Conservation (phyloP, 192 early-diverging fungal genomes). For the Backusella parvicylindrica region DNA sequence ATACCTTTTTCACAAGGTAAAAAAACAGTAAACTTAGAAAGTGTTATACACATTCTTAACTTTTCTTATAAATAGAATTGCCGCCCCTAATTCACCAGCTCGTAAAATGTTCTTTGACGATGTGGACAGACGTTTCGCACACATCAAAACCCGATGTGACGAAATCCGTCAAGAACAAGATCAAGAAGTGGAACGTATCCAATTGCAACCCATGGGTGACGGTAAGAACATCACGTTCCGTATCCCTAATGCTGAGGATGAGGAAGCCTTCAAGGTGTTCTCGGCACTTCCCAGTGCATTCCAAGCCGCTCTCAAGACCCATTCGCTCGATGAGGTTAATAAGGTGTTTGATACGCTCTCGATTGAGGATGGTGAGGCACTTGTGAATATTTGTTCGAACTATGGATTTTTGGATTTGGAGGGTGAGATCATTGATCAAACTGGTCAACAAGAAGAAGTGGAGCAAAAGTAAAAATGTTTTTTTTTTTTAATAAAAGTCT, state of each 20-base stretch:
- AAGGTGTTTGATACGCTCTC: conserved; percentile 65
- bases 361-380: conserved; percentile 70
- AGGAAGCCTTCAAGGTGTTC: conserved; percentile 69
- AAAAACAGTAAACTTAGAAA: neutral
- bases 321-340: conserved; percentile 83
- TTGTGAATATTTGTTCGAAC: conserved; percentile 70
- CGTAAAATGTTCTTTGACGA: conserved; percentile 82
- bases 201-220: conserved; percentile 65
- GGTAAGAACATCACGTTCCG: conserved; percentile 70
- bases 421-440: conserved; percentile 24
- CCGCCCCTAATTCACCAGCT: conserved; percentile 50
- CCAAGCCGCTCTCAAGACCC: conserved; percentile 70
- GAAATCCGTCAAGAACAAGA: conserved; percentile 52
- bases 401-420: conserved; percentile 60
- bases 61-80: conserved; percentile 31
- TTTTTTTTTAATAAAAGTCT: too few species aligned
- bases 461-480: neutral
- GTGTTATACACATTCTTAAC: neutral
- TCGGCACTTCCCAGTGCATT: conserved; percentile 64
- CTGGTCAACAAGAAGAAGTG: neutral
- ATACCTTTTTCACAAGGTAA: conserved; percentile 78
- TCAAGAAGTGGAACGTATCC: conserved; percentile 59
- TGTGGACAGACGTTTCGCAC: conserved; percentile 79
- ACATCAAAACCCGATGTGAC: conserved; percentile 73
- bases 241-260: conserved; percentile 51